Conservation (phyloP, 2,329 filamentous ascomycete genomes). For the Aspergillus ustus region DNA sequence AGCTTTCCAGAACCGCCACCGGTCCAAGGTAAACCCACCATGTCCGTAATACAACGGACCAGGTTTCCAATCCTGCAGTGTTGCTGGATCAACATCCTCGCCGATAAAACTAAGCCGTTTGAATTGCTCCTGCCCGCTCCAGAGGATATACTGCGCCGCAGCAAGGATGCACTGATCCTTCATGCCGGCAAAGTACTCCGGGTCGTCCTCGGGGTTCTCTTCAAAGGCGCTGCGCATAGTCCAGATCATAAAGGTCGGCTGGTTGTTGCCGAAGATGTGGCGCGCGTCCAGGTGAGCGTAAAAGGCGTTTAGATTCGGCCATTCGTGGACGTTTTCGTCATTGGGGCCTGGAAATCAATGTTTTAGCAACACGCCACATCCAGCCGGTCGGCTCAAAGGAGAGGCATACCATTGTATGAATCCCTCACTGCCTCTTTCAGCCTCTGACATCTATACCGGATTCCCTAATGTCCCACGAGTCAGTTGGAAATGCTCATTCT, state of each 20-base stretch:
- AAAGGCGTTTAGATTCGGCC: not conserved
- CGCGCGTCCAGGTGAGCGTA: not conserved
- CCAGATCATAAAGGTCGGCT: slow-evolving; percentile 4
- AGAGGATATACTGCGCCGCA: slow-evolving; percentile 16
- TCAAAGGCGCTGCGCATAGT: slow-evolving; percentile 13
- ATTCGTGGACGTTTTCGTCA: not conserved
- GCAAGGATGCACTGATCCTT: slow-evolving; percentile 5
- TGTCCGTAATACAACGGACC: not conserved
- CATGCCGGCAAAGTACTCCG: not conserved
- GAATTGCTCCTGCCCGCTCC: slow-evolving; percentile 9
- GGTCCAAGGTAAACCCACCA: not conserved
- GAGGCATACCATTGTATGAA: no score
- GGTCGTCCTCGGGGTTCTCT: not conserved
- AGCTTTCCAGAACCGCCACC: slow-evolving; percentile 5
- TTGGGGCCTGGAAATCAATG: not conserved
- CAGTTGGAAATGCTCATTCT: no score
- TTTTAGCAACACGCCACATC: no score
- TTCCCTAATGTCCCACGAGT: not conserved
- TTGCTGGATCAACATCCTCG: not conserved
- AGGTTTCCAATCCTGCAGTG: not conserved
- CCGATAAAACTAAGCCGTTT: not conserved
- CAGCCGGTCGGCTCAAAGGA: no score
- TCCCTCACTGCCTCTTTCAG: not conserved
- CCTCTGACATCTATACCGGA: not conserved
- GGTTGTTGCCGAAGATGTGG: not conserved